phyloP scores from a whole-genome alignment of 208 protist genomes.

The Leishmania amazonensis region DNA sequence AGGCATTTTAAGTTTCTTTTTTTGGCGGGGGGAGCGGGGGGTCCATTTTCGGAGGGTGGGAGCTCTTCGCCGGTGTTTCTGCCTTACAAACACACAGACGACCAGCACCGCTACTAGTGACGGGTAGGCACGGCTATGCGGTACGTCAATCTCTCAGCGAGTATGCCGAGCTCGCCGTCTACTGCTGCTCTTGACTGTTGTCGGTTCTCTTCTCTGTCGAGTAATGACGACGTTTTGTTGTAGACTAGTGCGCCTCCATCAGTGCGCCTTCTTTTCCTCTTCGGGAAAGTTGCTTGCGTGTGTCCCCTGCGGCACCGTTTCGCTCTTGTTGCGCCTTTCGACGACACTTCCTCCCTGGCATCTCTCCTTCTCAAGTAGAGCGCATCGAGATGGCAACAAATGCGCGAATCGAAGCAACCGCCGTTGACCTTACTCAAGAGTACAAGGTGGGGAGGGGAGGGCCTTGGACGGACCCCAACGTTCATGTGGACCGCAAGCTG shows the following conservation, averaged over 20 bases:
- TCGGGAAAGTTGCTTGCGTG: neutral
- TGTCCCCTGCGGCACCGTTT: slow-evolving; percentile 11
- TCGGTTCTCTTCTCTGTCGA: neutral
- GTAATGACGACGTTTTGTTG: neutral
- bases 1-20: slow-evolving; percentile 45
- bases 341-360: neutral
- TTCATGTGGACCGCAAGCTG: neutral
- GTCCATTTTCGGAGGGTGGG: neutral
- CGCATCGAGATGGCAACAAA: neutral
- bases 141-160: neutral
- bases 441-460: neutral
- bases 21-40: neutral
- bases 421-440: neutral
- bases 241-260: neutral
- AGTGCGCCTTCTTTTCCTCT: neutral
- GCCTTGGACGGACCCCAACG: neutral
- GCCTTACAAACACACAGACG: neutral
- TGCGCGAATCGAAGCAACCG: neutral
- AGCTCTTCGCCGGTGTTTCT: neutral
- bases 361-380: neutral
- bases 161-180: neutral
- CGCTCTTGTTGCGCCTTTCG: neutral
- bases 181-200: neutral
- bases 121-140: neutral
- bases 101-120: no score